Percentiles rank a stretch among this genome's conserved stretches.
Conservation (phyloP, 2,329 filamentous ascomycete genomes). For the Paecilomyces niveus region DNA sequence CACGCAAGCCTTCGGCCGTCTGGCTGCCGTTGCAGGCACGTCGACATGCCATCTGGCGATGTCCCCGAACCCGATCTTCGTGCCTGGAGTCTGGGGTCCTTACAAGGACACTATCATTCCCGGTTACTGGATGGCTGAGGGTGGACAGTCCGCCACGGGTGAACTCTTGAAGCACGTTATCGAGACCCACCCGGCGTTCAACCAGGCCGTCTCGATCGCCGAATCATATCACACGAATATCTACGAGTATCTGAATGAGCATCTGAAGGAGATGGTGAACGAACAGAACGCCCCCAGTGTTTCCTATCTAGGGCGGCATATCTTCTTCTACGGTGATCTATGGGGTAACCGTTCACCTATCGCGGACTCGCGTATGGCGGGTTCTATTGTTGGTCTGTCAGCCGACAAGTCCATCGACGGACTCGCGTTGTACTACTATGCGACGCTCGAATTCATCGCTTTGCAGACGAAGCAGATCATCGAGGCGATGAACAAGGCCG, state of each 20-base stretch:
- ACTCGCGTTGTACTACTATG: constrained; percentile 88
- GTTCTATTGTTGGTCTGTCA: constrained; percentile 77
- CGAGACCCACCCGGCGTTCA: constrained; percentile 87
- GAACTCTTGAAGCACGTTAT: constrained; percentile 91
- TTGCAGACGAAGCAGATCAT: constrained; percentile 95
- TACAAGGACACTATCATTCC: constrained; percentile 92
- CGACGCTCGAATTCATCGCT: constrained; percentile 95
- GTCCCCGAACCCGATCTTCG: constrained; percentile 88
- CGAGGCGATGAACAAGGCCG: constrained; percentile 83
- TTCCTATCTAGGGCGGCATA: constrained; percentile 80
- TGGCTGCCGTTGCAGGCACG: constrained; percentile 91
- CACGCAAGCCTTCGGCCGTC: constrained; percentile 83
- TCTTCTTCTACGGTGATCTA: constrained; percentile 97
- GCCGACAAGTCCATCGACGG: constrained; percentile 82
- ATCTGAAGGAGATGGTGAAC: constrained; percentile 68
- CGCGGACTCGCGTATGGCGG: constrained; percentile 88
- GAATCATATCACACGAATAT: constrained; percentile 80
- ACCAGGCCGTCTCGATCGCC: constrained; percentile 69
- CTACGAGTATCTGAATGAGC: constrained; percentile 89
- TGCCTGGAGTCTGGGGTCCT: constrained; percentile 92
- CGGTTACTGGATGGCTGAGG: constrained; percentile 93
- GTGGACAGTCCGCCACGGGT: constrained; percentile 91
- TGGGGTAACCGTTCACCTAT: constrained; percentile 95
- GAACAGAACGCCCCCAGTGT: constrained; percentile 65
- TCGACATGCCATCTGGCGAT: constrained; percentile 97